phyloP scores from a whole-genome alignment of 2,329 filamentous ascomycete genomes.

The Chaetomiaceae sp. region DNA sequence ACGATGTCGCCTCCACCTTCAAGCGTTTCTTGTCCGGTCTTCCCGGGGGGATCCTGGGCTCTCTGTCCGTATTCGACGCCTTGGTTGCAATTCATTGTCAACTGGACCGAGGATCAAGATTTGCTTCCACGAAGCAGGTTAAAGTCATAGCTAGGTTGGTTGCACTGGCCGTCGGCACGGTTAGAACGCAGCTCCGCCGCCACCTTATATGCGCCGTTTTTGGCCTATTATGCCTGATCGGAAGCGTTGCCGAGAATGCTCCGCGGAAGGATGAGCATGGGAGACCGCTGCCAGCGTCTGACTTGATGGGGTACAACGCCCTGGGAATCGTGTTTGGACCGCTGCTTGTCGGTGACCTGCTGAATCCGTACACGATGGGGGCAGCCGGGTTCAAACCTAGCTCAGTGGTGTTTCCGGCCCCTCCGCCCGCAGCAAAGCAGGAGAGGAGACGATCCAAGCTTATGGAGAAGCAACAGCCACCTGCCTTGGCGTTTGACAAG shows the following conservation, averaged over 20 bases:
- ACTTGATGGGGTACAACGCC: slow-evolving; percentile 58
- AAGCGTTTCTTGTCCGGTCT: slow-evolving; percentile 58
- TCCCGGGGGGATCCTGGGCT: slow-evolving; percentile 61
- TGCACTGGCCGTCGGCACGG: slow-evolving; percentile 53
- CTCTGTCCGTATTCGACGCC: slow-evolving; percentile 54
- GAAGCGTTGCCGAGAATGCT: slow-evolving; percentile 48
- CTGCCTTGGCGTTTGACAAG: slow-evolving; percentile 43
- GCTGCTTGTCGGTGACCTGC: slow-evolving; percentile 52
- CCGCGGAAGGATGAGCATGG: slow-evolving; percentile 47
- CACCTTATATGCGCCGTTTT: slow-evolving; percentile 63
- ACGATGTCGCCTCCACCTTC: slow-evolving; percentile 63
- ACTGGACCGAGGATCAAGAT: slow-evolving; percentile 45
- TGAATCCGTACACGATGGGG: slow-evolving; percentile 46
- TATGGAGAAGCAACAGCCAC: slow-evolving; percentile 17
- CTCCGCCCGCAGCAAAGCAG: slow-evolving; percentile 38
- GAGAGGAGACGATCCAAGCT: slow-evolving; percentile 33
- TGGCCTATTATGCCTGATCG: slow-evolving; percentile 57
- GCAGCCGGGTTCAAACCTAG: slow-evolving; percentile 37
- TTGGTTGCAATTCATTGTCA: slow-evolving; percentile 56
- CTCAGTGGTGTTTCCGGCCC: slow-evolving; percentile 37
- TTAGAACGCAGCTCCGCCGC: slow-evolving; percentile 54
- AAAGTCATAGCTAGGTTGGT: slow-evolving; percentile 59
- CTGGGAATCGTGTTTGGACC: slow-evolving; percentile 61
- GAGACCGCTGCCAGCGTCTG: slow-evolving; percentile 46
- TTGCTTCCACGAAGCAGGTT: slow-evolving; percentile 46